phyloP scores from a whole-genome alignment of 257 asterid genomes.

The Lycium barbarum region DNA sequence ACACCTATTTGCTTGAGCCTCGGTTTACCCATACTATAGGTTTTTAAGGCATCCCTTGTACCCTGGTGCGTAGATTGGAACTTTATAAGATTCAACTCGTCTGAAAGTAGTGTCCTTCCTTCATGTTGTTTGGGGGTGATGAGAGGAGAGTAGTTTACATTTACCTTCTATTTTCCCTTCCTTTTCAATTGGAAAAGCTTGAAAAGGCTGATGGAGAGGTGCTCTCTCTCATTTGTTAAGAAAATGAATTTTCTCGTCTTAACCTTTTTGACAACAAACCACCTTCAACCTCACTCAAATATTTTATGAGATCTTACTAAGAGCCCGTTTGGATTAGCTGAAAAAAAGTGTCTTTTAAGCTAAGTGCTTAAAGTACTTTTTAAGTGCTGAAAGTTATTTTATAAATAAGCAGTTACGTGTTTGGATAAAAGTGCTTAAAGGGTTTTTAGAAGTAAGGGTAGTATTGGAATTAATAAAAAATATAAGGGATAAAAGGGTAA shows the following conservation, averaged over 20 bases:
- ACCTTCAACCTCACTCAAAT: conserved; percentile 7
- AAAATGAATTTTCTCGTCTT: neutral
- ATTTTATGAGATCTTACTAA: neutral
- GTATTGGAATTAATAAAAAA: too few species aligned
- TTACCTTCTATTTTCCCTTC: neutral
- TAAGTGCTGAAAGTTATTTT: too few species aligned
- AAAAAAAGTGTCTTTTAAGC: too few species aligned
- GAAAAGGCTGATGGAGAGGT: neutral
- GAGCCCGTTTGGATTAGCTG: too few species aligned
- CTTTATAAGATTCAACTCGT: neutral
- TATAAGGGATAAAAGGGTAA: too few species aligned
- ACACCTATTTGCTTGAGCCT: neutral
- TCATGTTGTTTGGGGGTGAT: conserved; percentile 15
- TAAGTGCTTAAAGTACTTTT: too few species aligned
- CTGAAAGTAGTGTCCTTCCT: neutral
- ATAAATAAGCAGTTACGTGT: too few species aligned
- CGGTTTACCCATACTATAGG: neutral
- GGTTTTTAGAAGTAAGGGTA: too few species aligned
- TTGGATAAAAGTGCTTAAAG: too few species aligned
- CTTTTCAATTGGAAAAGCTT: neutral
- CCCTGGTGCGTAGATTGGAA: neutral
- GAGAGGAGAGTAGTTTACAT: neutral
- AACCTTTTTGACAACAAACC: neutral
- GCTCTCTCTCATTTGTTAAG: neutral
- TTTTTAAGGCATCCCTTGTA: neutral